Percentiles rank a stretch among this genome's conserved stretches.
These are phyloP conservation scores for Pseudomonodictys pantanalensis DNA, from an alignment of 495 filamentous ascomycete species.

Conservation along the genomic window DNA sequence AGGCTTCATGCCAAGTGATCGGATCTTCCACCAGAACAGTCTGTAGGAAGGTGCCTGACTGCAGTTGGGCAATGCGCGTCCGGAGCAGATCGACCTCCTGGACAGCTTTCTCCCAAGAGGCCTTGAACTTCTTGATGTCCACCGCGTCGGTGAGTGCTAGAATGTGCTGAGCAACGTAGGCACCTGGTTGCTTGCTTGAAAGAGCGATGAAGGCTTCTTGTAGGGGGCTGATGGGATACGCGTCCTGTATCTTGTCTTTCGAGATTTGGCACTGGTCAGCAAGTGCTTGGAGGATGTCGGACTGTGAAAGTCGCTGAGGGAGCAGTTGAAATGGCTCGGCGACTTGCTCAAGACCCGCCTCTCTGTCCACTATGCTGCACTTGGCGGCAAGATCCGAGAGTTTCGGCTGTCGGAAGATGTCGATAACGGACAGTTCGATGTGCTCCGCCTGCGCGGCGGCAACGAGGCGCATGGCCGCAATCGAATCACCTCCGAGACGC, in stretches of 20 bases:
- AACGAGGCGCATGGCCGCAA: constrained; percentile 29
- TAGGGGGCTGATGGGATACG: constrained; percentile 58
- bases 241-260: constrained; percentile 48
- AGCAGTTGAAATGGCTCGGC: constrained; percentile 51
- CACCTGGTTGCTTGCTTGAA: constrained; percentile 42
- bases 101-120: constrained; percentile 48
- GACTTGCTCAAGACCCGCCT: neutral
- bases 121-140: constrained; percentile 45
- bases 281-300: constrained; percentile 47
- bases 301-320: constrained; percentile 26
- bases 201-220: constrained; percentile 53
- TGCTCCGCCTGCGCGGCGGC: constrained; percentile 35
- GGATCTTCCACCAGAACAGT: constrained; percentile 31
- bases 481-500: constrained; percentile 27
- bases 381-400: constrained; percentile 49
- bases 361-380: constrained; percentile 6
- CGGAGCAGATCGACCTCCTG: constrained; percentile 41
- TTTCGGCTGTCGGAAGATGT: constrained; percentile 51
- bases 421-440: constrained; percentile 49
- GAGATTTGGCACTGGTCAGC: constrained; percentile 46
- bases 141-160: constrained; percentile 44
- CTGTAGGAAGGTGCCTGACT: constrained; percentile 23
- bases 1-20: constrained; percentile 18
- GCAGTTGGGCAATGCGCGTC: constrained; percentile 43
- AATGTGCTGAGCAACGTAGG: constrained; percentile 46